Percentiles rank a stretch among this genome's conserved stretches.
Evolutionary conservation across 192 early-diverging fungal genomes (phyloP).

Genomic region (Obelidium mucronatum): DNA sequence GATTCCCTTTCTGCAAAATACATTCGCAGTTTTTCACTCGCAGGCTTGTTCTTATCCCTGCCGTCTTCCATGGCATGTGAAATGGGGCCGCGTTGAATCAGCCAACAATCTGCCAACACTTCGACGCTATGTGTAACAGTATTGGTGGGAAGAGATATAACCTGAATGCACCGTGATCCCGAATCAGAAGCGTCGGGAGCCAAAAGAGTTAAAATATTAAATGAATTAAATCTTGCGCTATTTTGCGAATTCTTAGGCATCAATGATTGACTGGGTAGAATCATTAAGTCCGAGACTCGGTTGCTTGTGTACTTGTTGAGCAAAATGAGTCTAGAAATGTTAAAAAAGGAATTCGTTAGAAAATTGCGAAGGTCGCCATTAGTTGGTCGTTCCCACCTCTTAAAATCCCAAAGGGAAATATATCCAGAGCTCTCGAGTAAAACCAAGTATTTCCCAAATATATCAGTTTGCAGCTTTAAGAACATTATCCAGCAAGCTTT

Average conservation of each 20-base stretch:
- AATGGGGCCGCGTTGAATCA: conserved; percentile 7
- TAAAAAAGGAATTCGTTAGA: not conserved
- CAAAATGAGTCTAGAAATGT: conserved; percentile 26
- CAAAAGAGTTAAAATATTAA: conserved; percentile 27
- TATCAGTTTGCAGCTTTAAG: conserved; percentile 33
- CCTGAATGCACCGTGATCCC: conserved; percentile 2
- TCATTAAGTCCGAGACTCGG: conserved; percentile 25
- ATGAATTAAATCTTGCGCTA: not conserved
- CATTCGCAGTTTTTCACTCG: not conserved
- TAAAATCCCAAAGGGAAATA: conserved; percentile 44
- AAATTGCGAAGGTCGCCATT: not conserved
- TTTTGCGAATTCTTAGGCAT: not conserved
- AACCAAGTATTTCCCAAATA: conserved; percentile 23
- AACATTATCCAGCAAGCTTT: conserved; percentile 16
- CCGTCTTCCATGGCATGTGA: not conserved
- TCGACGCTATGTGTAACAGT: conserved; percentile 30
- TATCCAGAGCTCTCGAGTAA: conserved; percentile 32
- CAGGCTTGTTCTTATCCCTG: conserved; percentile 8
- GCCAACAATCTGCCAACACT: conserved; percentile 28
- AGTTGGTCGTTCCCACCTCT: no score
- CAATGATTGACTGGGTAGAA: not conserved
- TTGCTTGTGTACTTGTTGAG: conserved; percentile 19
- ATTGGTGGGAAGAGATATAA: conserved; percentile 26
- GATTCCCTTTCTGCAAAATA: conserved; percentile 6
- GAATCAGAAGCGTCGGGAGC: not conserved